Base-by-base conservation (phyloP, 2,329 filamentous ascomycete species). In the Pestalotiopsis sp. region DNA sequence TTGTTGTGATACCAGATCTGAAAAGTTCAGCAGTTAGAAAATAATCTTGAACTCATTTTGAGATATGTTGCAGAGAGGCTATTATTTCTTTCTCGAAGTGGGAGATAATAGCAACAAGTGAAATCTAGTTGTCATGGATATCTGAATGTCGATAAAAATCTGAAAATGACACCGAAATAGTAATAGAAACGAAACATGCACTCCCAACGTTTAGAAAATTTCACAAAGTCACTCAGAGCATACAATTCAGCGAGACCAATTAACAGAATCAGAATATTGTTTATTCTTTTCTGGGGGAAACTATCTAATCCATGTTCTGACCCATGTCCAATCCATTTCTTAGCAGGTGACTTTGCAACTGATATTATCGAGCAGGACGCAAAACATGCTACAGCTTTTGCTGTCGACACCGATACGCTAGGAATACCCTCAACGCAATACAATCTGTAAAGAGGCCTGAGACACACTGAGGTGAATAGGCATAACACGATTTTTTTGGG, bases 241-340 rank as follows among this genome's bases (percentile, higher is more conserved):
- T 59, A 52, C 45, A 7, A 59, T 13, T 9, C 2, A 25, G 17
- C 25, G 7, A 59, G 12, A 23, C 12, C 56, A 27, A 25, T 59
- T 20, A 25, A 11, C 13, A 36, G 27, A 9, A 17, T 17, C 17
- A 62, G 14, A 36, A 62, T 62, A 39, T 31, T 14, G 38, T 23
- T 62, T 4, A 17, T 62, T 31, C 31, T 62, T 62, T 17, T 62
- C 59, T 38, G 14, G 17, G 25, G 36, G 11, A 62, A 62, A 62
- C 59, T 62, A 62, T 62, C 59, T 62, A 62, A 25, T 59, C 23
- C 56, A 20, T 59, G 56, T 25, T 59, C 56, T 36, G 31, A 2
- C 31, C 9, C 31, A 36, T 36, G 31, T 9, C 31, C 31, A 36
- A 36, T 36, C 31, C 31, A 36, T 36, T 36, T 36, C 31, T 7